Evolutionary conservation across 2,329 filamentous ascomycete species (phyloP).

Genomic region (Aspergillus sp.): DNA sequence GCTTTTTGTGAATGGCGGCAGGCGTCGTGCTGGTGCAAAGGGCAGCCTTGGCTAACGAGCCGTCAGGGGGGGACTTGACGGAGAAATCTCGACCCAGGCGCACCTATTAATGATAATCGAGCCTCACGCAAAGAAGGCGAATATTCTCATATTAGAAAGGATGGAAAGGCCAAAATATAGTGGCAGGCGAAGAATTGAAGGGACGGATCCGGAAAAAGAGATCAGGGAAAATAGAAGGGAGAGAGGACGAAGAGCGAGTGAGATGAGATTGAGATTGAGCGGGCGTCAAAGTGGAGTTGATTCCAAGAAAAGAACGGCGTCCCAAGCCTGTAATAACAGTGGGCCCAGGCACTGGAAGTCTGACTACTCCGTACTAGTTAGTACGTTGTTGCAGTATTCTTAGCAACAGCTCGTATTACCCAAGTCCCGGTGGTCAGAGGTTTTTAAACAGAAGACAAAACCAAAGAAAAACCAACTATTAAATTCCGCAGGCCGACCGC

Average conservation of each 20-base stretch:
- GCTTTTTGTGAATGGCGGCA: neutral
- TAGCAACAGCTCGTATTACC: neutral
- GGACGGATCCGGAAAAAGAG: slow-evolving; percentile 7
- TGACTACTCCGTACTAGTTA: neutral
- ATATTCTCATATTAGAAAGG: slow-evolving; percentile 9
- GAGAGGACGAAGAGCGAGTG: slow-evolving; percentile 19
- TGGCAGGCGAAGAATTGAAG: slow-evolving; percentile 3
- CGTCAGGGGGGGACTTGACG: slow-evolving; percentile 1
- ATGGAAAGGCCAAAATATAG: slow-evolving; percentile 9
- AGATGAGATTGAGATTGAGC: slow-evolving; percentile 25
- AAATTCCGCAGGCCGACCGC: neutral
- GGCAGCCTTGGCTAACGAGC: neutral
- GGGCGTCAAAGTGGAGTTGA: slow-evolving; percentile 3
- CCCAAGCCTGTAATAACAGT: slow-evolving; percentile 7
- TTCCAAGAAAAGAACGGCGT: slow-evolving; percentile 5
- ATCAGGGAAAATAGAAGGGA: slow-evolving; percentile 15
- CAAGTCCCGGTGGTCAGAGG: neutral
- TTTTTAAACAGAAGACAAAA: neutral
- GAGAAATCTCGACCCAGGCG: neutral
- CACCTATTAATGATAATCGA: slow-evolving; percentile 9
- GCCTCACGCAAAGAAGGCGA: slow-evolving; percentile 9
- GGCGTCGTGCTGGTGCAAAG: neutral
- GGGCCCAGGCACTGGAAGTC: neutral
- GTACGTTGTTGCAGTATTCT: neutral
- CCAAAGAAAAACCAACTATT: neutral